phyloP scores from a whole-genome alignment of 257 asterid species.

The Solanum sparsipilum region DNA sequence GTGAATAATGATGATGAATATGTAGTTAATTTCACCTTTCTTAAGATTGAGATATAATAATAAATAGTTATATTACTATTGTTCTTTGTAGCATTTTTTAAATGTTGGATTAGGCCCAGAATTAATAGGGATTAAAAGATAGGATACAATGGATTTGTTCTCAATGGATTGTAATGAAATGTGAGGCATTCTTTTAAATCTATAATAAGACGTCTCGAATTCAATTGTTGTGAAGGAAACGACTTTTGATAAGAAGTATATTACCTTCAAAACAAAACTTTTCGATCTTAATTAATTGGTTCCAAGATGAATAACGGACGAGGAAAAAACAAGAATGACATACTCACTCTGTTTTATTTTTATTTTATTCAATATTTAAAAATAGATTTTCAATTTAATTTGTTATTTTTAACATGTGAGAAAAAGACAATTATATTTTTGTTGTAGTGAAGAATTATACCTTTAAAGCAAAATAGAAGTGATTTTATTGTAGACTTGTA shows the following conservation, averaged over 20 bases:
- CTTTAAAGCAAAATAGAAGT: accelerated
- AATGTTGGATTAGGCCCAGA: not conserved
- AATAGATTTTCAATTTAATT: accelerated
- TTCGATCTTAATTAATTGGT: not conserved
- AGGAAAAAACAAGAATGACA: not conserved
- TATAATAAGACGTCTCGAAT: not conserved
- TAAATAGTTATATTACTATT: not conserved
- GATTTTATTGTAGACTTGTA: too few relatives aligned
- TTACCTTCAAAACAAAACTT: not conserved
- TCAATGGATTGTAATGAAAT: not conserved
- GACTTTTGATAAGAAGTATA: not conserved
- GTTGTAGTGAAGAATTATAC: too few relatives aligned
- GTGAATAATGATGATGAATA: not conserved
- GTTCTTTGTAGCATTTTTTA: too few relatives aligned
- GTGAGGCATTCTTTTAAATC: accelerated
- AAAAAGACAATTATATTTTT: too few relatives aligned
- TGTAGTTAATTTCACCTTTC: not conserved
- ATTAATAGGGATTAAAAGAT: not conserved
- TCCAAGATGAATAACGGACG: accelerated
- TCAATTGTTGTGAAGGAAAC: not conserved
- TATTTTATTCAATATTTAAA: too few relatives aligned
- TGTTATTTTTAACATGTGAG: too few relatives aligned
- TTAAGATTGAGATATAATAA: not conserved
- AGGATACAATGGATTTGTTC: not conserved
- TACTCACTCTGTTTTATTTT: too few relatives aligned